Base-by-base conservation (phyloP, 2,329 filamentous ascomycete species). In the Hyphodiscus sp. region DNA sequence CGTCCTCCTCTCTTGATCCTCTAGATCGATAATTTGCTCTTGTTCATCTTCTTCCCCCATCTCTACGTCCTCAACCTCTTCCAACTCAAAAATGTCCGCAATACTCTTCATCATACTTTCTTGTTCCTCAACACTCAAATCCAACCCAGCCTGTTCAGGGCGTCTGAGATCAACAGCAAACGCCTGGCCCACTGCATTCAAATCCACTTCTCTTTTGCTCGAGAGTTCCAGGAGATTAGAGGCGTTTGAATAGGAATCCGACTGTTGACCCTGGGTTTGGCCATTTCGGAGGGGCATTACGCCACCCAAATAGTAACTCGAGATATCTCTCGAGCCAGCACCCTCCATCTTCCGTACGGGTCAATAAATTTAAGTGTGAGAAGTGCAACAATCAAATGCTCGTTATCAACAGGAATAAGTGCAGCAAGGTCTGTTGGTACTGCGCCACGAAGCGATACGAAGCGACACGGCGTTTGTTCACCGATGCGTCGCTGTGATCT, bases 1-100 rank as follows among this genome's bases (percentile, higher is more conserved):
- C 18, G 58, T 67, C 54, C 63, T 63, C 47, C 47, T 58, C 33
- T 49, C 30, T 44, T 61, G 64, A 52, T 67, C 65, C 47, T 62
- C 63, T 11, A 62, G 23, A 48, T 68, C 63, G 16, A 67, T 53
- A 16, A 55, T 58, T 30, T 50, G 51, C n/a, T 61, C 58, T 29
- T 54, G 63, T 9, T 59, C 58, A 29, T 59, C 60, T 19, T 58
- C 54, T 15, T 59, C 47, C 6, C 45, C 55, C 48, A 63, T 61
- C 47, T 46, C 50, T 10, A 59, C 53, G 47, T 54, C 52, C 45
- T 50, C 44, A 10, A 57, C 50, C 42, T 59, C 59, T 23, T 62
- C 58, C 20, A 57, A 45, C 23, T 58, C 48, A 53, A 64, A 59
- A 26, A 63, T 56, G 10, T 55, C 51, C 19, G 51, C 33, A 47